Percentiles rank a stretch among this genome's conserved stretches.
Evolutionary conservation across 1,284 basidiomycete genomes (phyloP).

Genomic region (Trametes versicolor): DNA sequence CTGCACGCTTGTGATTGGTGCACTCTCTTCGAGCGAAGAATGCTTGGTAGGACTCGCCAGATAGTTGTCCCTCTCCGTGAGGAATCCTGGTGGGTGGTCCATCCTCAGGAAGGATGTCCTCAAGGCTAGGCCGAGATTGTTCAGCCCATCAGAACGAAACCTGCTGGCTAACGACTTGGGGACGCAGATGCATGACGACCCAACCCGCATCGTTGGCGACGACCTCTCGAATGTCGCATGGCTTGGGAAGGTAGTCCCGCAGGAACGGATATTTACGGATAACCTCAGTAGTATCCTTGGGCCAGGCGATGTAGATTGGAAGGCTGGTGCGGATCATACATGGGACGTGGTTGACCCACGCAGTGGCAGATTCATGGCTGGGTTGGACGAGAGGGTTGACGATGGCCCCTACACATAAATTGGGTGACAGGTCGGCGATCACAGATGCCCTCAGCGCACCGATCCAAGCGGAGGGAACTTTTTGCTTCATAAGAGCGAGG

Average conservation of each 20-base stretch:
- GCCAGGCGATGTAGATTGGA: conserved; percentile 9
- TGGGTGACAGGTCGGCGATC: conserved; percentile 8
- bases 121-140: background rate
- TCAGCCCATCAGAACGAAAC: conserved; percentile 2
- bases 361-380: background rate
- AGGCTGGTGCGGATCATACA: conserved; percentile 12
- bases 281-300: background rate
- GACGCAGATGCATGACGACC: background rate
- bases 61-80: background rate
- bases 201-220: no score
- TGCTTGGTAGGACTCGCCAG: background rate
- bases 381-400: background rate
- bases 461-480: background rate
- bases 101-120: background rate
- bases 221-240: background rate
- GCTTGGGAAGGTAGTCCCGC: background rate
- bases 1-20: background rate
- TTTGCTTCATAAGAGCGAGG: background rate
- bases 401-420: background rate
- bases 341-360: conserved; percentile 12
- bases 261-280: background rate
- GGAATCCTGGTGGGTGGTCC: background rate
- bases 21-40: background rate
- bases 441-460: background rate
- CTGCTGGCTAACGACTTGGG: background rate